Evolutionary conservation across 2,329 filamentous ascomycete genomes (phyloP).

Genomic region (Fusarium stilboides): DNA sequence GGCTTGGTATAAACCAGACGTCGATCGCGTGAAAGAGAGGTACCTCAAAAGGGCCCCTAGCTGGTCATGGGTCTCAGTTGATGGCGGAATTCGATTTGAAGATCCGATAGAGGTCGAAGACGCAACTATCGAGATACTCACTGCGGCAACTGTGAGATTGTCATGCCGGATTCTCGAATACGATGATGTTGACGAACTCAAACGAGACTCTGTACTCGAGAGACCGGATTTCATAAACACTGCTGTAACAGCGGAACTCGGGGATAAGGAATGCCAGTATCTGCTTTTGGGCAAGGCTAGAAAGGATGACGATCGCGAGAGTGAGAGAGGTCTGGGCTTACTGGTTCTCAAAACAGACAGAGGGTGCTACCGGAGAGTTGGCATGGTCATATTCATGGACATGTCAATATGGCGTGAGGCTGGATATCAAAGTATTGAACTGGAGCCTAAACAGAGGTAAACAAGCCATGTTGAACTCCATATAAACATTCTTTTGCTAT

Average conservation of each 20-base stretch:
- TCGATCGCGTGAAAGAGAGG: fast-evolving
- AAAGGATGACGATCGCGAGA: fast-evolving
- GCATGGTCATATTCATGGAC: fast-evolving
- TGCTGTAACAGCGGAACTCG: fast-evolving
- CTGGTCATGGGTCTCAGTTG: background rate
- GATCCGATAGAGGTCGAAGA: background rate
- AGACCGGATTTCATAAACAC: background rate
- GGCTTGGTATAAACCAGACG: background rate
- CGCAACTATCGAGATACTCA: fast-evolving
- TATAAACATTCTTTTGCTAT: no score
- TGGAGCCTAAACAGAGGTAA: background rate
- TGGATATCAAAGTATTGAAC: background rate
- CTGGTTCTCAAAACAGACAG: fast-evolving
- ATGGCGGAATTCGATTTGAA: background rate
- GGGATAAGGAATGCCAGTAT: fast-evolving
- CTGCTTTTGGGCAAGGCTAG: background rate
- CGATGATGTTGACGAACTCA: fast-evolving
- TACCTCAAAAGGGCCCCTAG: background rate
- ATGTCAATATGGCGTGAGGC: fast-evolving
- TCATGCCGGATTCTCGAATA: background rate
- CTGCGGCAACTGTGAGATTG: background rate
- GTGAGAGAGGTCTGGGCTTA: fast-evolving
- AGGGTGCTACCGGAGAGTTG: background rate
- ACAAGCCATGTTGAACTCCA: no score
- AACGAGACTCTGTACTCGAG: fast-evolving